Conservation (phyloP, 2,329 filamentous ascomycete species). For the Coniochaeta pulveracea region DNA sequence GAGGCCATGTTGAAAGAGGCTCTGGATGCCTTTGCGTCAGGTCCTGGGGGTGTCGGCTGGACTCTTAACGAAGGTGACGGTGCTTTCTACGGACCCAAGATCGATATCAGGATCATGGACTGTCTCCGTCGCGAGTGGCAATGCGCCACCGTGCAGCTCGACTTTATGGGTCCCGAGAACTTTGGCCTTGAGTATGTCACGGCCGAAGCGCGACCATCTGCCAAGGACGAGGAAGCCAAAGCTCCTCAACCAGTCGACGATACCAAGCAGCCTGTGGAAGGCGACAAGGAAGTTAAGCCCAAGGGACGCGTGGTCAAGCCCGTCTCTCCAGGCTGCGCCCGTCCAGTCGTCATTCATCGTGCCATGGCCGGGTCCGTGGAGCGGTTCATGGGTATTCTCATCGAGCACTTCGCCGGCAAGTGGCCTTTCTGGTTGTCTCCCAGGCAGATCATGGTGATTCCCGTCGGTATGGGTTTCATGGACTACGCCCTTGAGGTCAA, state of each 20-base stretch:
- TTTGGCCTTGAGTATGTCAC: slow-evolving; percentile 84
- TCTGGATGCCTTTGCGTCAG: slow-evolving; percentile 61
- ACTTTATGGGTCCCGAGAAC: slow-evolving; percentile 76
- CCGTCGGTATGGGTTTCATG: slow-evolving; percentile 60
- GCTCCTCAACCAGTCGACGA: slow-evolving; percentile 20
- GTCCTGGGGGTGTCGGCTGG: slow-evolving; percentile 55
- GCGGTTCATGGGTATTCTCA: slow-evolving; percentile 61
- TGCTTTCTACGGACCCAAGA: slow-evolving; percentile 97
- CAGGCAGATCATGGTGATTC: slow-evolving; percentile 70
- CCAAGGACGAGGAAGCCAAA: slow-evolving; percentile 6
- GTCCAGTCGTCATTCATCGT: slow-evolving; percentile 79
- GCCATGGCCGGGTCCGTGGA: slow-evolving; percentile 63
- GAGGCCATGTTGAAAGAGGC: slow-evolving; percentile 72
- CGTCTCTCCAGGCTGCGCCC: slow-evolving; percentile 58
- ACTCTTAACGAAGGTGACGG: slow-evolving; percentile 89
- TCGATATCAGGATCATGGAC: slow-evolving; percentile 90
- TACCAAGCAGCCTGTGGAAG: slow-evolving; percentile 6
- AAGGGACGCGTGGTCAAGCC: slow-evolving; percentile 21
- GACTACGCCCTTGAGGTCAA: slow-evolving; percentile 70
- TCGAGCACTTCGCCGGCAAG: slow-evolving; percentile 76
- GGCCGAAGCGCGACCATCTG: slow-evolving; percentile 41
- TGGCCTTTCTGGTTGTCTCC: slow-evolving; percentile 86
- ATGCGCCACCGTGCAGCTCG: slow-evolving; percentile 88
- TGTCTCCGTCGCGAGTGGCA: slow-evolving; percentile 71
- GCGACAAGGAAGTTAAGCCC: slow-evolving; percentile 20